Conservation (phyloP, 257 asterid genomes). For the Solanum bulbocastanum region DNA sequence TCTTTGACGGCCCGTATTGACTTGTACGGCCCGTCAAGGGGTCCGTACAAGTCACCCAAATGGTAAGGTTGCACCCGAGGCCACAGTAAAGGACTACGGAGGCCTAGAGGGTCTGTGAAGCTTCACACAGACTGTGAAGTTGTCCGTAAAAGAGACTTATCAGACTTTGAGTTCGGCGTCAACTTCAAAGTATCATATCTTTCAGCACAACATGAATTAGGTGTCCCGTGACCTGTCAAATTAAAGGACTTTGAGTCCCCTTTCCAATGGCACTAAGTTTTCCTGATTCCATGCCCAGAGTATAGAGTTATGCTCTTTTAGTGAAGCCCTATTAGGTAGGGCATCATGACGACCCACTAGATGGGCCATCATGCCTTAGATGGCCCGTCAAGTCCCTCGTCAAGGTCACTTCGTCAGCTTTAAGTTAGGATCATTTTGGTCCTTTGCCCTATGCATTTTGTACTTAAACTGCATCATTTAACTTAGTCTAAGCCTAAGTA, state of each 20-base stretch:
- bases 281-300: accelerated
- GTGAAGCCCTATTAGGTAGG: accelerated
- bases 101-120: background rate
- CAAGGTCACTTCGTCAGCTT: background rate
- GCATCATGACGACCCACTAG: background rate
- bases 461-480: background rate
- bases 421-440: background rate
- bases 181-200: background rate
- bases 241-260: background rate
- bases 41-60: background rate
- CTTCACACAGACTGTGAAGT: no score
- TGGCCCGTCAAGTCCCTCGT: background rate
- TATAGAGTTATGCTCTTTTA: no score
- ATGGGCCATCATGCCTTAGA: background rate
- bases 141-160: background rate
- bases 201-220: background rate
- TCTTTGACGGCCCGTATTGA: background rate
- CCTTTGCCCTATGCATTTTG: background rate
- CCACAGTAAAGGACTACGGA: background rate
- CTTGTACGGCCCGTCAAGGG: background rate
- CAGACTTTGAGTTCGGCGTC: background rate
- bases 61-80: background rate
- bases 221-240: background rate
- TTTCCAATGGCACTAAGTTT: background rate
- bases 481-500: background rate